Conservation (phyloP, 208 protist species). For the Wallacemonas sp. region DNA sequence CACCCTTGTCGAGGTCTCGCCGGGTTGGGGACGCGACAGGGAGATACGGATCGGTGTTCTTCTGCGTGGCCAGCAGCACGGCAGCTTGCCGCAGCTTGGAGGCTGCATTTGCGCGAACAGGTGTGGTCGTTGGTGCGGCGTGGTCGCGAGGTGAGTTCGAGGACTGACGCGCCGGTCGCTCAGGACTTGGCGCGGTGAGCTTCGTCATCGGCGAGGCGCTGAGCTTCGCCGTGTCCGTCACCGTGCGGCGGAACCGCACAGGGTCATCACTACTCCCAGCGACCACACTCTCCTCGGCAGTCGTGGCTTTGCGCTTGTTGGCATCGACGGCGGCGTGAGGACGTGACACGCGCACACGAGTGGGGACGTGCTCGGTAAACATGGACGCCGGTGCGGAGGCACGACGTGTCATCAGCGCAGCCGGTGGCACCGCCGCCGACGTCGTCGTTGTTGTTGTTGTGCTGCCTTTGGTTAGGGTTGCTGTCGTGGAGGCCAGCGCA, state of each 20-base stretch:
- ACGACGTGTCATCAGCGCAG: background rate
- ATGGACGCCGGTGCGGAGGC: constrained; percentile 6
- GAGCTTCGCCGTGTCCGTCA: constrained; percentile 4
- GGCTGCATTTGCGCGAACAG: constrained; percentile 30
- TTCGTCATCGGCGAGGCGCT: constrained; percentile 11
- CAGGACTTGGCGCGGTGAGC: constrained; percentile 4
- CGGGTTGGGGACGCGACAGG: constrained; percentile 2
- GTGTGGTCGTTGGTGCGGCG: background rate
- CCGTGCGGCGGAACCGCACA: constrained; percentile 2
- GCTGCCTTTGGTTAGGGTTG: background rate
- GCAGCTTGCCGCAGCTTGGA: constrained; percentile 19
- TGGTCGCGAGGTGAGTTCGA: constrained; percentile 1
- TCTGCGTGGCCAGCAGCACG: background rate
- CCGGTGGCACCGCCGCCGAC: background rate
- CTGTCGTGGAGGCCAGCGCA: background rate
- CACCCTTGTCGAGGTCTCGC: background rate
- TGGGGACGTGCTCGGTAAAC: background rate
- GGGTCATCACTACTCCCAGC: background rate
- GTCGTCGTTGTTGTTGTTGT: background rate
- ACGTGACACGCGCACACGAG: background rate
- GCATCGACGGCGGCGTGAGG: background rate
- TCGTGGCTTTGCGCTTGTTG: background rate
- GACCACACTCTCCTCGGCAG: background rate
- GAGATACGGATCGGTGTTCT: constrained; percentile 2
- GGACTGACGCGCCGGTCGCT: background rate